Conservation (phyloP, 2,329 filamentous ascomycete genomes). For the Cyclaneusma minus region DNA sequence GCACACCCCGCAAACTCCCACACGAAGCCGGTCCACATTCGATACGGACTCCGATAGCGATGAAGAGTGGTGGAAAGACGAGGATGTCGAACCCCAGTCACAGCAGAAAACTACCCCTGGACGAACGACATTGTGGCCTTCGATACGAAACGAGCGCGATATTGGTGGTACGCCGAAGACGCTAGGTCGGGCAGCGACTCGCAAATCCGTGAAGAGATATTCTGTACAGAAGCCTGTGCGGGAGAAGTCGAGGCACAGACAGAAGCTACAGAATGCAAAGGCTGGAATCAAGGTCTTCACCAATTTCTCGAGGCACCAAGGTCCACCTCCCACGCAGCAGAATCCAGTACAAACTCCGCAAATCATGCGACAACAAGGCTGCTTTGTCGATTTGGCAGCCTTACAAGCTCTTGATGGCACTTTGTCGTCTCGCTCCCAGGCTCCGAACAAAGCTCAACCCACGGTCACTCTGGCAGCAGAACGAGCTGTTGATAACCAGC, state of each 20-base stretch:
- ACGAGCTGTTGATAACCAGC: background rate
- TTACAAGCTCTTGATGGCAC: constrained; percentile 43
- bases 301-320: constrained; percentile 36
- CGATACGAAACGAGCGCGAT: too few relatives aligned
- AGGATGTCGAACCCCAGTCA: constrained; percentile 4
- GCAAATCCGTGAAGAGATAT: constrained; percentile 7
- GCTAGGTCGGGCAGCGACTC: too few relatives aligned
- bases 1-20: too few relatives aligned
- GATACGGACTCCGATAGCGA: constrained; percentile 8
- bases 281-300: constrained; percentile 56
- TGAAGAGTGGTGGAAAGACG: constrained; percentile 18
- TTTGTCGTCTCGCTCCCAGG: too few relatives aligned
- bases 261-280: constrained; percentile 43
- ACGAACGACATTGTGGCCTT: constrained; percentile 11
- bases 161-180: too few relatives aligned
- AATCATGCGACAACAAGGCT: constrained; percentile 7
- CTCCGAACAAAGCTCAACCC: constrained; percentile 11
- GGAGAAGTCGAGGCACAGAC: constrained; percentile 41
- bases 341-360: constrained; percentile 6
- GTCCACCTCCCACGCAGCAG: constrained; percentile 27
- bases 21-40: too few relatives aligned
- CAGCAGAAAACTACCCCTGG: constrained; percentile 1
- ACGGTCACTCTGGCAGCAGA: constrained; percentile 1
- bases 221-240: constrained; percentile 21
- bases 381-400: constrained; percentile 37